phyloP scores from a whole-genome alignment of 257 asterid species.

The Handroanthus guayacan region DNA sequence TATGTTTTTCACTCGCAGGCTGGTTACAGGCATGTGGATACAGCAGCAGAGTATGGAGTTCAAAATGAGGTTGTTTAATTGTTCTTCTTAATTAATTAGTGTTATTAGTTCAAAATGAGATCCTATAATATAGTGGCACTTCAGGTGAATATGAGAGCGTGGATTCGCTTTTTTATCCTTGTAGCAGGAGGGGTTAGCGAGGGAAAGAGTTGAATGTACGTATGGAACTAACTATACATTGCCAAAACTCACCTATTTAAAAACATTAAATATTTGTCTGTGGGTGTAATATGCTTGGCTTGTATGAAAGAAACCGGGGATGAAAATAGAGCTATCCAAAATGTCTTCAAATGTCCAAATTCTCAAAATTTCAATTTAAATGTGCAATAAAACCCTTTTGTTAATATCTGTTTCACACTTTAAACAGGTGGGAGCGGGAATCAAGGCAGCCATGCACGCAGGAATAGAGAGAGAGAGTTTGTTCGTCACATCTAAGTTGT shows the following conservation, averaged over 20 bases:
- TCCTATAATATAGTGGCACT: too few relatives aligned
- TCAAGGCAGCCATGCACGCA: slow-evolving; percentile 64
- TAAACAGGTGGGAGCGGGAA: slow-evolving; percentile 60
- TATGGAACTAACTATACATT: too few relatives aligned
- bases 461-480: slow-evolving; percentile 63
- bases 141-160: too few relatives aligned
- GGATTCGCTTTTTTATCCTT: too few relatives aligned
- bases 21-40: slow-evolving; percentile 81
- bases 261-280: too few relatives aligned
- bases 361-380: too few relatives aligned
- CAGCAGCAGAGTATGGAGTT: slow-evolving; percentile 66
- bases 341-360: too few relatives aligned
- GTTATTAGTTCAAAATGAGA: background rate
- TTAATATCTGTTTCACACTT: background rate
- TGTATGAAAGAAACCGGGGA: too few relatives aligned
- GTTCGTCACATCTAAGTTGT: slow-evolving; percentile 70
- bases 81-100: background rate
- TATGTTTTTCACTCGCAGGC: slow-evolving; percentile 46
- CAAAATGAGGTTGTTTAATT: slow-evolving; percentile 48
- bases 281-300: too few relatives aligned
- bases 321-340: too few relatives aligned
- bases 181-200: background rate
- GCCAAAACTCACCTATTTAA: background rate
- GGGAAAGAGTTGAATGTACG: too few relatives aligned
- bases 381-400: background rate